Evolutionary conservation across 2,329 filamentous ascomycete species (phyloP).

Genomic region (Fusarium sp.): DNA sequence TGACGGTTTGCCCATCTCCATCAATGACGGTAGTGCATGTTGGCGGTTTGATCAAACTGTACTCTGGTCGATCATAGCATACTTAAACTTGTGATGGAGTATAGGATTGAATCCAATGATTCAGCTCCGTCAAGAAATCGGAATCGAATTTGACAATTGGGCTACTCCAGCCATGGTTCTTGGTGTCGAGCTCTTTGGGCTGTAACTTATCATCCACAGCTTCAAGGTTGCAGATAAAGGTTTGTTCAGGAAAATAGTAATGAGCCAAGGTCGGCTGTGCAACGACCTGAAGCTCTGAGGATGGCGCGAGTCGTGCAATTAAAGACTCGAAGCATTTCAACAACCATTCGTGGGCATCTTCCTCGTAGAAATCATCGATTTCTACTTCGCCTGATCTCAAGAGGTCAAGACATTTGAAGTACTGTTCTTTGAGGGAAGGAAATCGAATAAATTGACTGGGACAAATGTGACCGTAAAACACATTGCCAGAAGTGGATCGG

Average conservation of each 20-base stretch:
- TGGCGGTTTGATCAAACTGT: neutral
- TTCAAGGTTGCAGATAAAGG: rapidly evolving
- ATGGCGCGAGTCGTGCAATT: neutral
- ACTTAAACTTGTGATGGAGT: neutral
- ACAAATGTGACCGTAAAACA: neutral
- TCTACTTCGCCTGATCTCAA: neutral
- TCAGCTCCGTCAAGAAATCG: neutral
- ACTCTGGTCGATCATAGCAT: neutral
- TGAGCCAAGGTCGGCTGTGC: neutral
- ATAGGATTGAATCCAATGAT: neutral
- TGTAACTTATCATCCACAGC: neutral
- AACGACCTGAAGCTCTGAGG: rapidly evolving
- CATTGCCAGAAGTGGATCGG: neutral
- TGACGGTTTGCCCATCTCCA: rapidly evolving
- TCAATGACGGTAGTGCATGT: rapidly evolving
- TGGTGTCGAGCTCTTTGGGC: rapidly evolving
- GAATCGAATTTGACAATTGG: neutral
- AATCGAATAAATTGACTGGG: neutral
- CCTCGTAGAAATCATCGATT: neutral
- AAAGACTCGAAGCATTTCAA: neutral
- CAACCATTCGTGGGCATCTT: neutral
- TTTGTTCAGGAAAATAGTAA: neutral
- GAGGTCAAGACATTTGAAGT: rapidly evolving
- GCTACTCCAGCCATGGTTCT: neutral
- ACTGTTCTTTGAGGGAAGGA: rapidly evolving